Evolutionary conservation across 2,329 filamentous ascomycete species (phyloP), one percentile per base, ranked within the genome.

Genomic region (Elsinoe necatrix): DNA sequence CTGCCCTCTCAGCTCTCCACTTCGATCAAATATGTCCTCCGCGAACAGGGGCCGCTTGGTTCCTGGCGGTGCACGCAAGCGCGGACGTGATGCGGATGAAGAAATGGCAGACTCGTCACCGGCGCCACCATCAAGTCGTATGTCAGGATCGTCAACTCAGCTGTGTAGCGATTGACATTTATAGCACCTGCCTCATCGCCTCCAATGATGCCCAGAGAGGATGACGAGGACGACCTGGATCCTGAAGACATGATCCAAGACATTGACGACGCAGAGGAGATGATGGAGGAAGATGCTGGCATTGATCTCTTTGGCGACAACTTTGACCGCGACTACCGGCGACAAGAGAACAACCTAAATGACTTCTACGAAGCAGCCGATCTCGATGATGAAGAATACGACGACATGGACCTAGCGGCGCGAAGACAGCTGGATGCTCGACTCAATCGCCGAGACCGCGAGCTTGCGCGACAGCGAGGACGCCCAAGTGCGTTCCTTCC

Each of bases 311-410:
- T 92, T 68, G 84, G 76, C 56, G 82, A 85, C 65, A 81, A 82
- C 62, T 86, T 84, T 61, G 81, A 85, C 65, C 76, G 77, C 62
- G 82, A 85, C 67, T 84, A 84, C 65, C 72, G 73, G 54, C 68
- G 72, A 37, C 71, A 71, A 4, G 75, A 82, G 60, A 75, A 79
- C 57, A 77, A 80, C 58, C 68, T 69, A 39, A 75, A 79, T 56
- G 78, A 80, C 58, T 69, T 69, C 39, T 95, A 95, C 67, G 84
- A 86, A 61, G 81, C 77, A 16, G 78, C 81, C 48, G 87, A 84
- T 61, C 78, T 93, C 58, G 89, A 95, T 63, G 88, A 93, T 61
- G 85, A 89, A 31, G 83, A 92, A 2, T 91, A 84, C 60, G 86
- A 84, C 2, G 80, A 81, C 29, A 78, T 93, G 68, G 81, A 86